Conservation (phyloP, 202 grass and related monocot genomes). For the Musa balbisiana region DNA sequence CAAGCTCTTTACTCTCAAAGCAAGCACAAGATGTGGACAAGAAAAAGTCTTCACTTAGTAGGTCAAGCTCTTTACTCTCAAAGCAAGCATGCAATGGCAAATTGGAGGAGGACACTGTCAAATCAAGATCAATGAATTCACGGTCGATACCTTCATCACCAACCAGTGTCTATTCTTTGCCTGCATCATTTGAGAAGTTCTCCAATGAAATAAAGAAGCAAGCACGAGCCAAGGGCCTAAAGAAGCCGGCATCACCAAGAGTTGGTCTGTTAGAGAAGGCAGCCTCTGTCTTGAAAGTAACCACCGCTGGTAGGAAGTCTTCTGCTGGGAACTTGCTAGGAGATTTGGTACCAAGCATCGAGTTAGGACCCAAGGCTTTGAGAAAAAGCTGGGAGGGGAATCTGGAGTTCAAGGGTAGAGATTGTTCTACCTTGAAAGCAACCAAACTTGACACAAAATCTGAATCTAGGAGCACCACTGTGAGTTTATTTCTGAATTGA, state of each 20-base stretch:
- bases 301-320: conserved; percentile 50
- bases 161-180: conserved; percentile 77
- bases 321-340: conserved; percentile 38
- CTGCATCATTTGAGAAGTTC: conserved; percentile 69
- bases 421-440: conserved; percentile 1
- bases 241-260: conserved; percentile 56
- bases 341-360: conserved; percentile 36
- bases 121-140: conserved; percentile 27
- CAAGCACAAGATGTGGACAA: conserved; percentile 52
- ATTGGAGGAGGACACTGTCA: conserved; percentile 43
- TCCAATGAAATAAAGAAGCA: conserved; percentile 65
- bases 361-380: conserved; percentile 20
- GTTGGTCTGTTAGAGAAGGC: conserved; percentile 66
- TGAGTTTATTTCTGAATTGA: conserved; percentile 5
- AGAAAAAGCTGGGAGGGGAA: conserved; percentile 26
- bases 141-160: conserved; percentile 88
- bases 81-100: conserved; percentile 54
- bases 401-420: neutral
- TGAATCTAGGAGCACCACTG: conserved; percentile 9
- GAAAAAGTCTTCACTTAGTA: conserved; percentile 46
- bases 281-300: conserved; percentile 71
- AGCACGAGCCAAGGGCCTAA: conserved; percentile 37
- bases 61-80: conserved; percentile 50
- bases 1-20: conserved; percentile 52
- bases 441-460: conserved; percentile 6